Evolutionary conservation across 805 yeast genomes (phyloP).

Genomic region (Ascoidea asiatica): DNA sequence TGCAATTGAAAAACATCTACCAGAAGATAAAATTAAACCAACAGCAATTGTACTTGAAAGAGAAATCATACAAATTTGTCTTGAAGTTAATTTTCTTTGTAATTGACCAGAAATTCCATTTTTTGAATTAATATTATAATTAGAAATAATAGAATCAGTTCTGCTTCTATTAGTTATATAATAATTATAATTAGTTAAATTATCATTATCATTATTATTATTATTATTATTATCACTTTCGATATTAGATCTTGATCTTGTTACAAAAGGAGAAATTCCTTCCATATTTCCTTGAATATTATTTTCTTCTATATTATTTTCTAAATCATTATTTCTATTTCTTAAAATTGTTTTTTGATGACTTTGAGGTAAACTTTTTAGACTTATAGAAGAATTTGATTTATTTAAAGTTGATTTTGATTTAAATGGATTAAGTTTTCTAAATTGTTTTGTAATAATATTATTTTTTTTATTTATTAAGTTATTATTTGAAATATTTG

Average conservation of each 20-base stretch:
- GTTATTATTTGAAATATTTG: no score
- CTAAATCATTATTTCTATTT: not conserved
- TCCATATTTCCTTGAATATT: not conserved
- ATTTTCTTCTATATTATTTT: not conserved
- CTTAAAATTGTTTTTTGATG: not conserved
- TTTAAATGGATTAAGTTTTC: no score
- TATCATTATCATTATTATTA: not conserved
- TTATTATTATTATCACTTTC: not conserved
- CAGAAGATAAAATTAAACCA: constrained; percentile 55
- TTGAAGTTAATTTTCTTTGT: constrained; percentile 45
- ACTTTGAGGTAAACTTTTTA: not conserved
- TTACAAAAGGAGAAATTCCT: not conserved
- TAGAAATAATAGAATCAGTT: not conserved
- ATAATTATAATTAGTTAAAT: no score
- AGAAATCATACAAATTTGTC: constrained; percentile 68
- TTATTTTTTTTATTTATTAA: no score
- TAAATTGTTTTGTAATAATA: no score
- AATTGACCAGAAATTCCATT: constrained; percentile 15
- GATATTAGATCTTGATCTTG: constrained; percentile 2
- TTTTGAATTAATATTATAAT: not conserved
- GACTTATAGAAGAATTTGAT: not conserved
- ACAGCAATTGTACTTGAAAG: constrained; percentile 72
- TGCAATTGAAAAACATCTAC: constrained; percentile 61
- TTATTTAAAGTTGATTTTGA: not conserved
- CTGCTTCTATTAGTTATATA: not conserved